Evolutionary conservation across 306 rosid genomes (phyloP).

Genomic region (Dalbergia oliveri): DNA sequence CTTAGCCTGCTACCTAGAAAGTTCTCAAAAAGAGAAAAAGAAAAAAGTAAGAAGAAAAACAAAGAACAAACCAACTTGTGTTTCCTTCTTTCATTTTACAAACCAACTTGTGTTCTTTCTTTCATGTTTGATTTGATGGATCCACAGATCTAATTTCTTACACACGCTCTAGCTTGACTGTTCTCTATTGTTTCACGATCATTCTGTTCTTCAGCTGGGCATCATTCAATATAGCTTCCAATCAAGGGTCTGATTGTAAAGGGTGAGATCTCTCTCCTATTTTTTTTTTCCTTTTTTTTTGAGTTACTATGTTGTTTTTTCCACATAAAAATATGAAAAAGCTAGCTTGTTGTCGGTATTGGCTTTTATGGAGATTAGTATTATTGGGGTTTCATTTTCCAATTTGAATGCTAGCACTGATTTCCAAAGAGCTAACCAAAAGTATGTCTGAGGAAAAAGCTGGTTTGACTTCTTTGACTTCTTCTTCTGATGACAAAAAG

Average conservation of each 20-base stretch:
- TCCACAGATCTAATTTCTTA: conserved; percentile 73
- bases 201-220: conserved; percentile 46
- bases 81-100: conserved; percentile 25
- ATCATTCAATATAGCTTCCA: conserved; percentile 24
- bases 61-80: conserved; percentile 31
- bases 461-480: conserved; percentile 69
- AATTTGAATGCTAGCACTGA: conserved; percentile 60
- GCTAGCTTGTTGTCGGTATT: conserved; percentile 43
- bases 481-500: not conserved
- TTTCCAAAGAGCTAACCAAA: conserved; percentile 54
- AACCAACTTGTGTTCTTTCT: conserved; percentile 40
- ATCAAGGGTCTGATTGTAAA: conserved; percentile 45
- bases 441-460: conserved; percentile 40
- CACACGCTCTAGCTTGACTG: conserved; percentile 30
- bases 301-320: conserved; percentile 8
- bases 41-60: not conserved
- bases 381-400: conserved; percentile 45
- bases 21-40: not conserved
- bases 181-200: conserved; percentile 53
- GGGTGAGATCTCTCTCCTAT: conserved; percentile 59
- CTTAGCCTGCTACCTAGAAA: not conserved
- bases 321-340: not conserved
- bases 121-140: conserved; percentile 53
- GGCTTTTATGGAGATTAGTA: conserved; percentile 39
- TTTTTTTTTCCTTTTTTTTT: not conserved